A percentile compares a stretch with the other conserved stretches of the same genome.
Evolutionary conservation across 305 asterid genomes (phyloP).

Genomic region (Petunia hybrid): DNA sequence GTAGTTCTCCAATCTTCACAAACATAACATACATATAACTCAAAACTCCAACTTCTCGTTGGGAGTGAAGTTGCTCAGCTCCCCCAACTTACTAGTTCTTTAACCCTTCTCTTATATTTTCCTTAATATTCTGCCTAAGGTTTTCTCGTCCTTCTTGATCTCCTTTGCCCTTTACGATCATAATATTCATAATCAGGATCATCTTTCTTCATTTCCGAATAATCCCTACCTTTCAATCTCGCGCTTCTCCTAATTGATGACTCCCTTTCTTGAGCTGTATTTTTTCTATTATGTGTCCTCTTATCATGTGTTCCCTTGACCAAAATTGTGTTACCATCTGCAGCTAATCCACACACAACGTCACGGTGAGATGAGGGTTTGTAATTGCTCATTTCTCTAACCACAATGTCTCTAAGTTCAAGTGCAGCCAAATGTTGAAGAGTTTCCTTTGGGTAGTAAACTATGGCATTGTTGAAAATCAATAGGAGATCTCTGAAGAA

Average conservation of each 20-base stretch:
- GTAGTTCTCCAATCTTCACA: too few species aligned
- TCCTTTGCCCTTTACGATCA: background rate
- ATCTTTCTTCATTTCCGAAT: background rate
- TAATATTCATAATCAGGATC: background rate
- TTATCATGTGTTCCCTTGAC: background rate
- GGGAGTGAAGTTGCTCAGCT: too few species aligned
- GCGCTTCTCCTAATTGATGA: background rate
- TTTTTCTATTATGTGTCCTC: background rate
- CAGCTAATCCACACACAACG: background rate
- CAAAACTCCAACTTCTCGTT: too few species aligned
- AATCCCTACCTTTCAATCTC: background rate
- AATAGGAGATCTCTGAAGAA: background rate
- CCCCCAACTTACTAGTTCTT: too few species aligned
- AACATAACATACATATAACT: too few species aligned
- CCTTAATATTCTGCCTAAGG: too few species aligned
- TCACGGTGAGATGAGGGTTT: background rate
- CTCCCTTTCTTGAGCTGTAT: background rate
- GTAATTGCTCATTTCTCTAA: background rate
- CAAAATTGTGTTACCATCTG: background rate
- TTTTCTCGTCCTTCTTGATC: background rate
- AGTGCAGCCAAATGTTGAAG: background rate
- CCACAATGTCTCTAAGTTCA: background rate
- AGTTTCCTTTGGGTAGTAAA: slow-evolving; percentile 5
- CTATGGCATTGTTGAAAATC: background rate
- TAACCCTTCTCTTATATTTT: too few species aligned